Base-by-base conservation (phyloP, 495 filamentous ascomycete genomes). In the Lasiosphaeria ovina region DNA sequence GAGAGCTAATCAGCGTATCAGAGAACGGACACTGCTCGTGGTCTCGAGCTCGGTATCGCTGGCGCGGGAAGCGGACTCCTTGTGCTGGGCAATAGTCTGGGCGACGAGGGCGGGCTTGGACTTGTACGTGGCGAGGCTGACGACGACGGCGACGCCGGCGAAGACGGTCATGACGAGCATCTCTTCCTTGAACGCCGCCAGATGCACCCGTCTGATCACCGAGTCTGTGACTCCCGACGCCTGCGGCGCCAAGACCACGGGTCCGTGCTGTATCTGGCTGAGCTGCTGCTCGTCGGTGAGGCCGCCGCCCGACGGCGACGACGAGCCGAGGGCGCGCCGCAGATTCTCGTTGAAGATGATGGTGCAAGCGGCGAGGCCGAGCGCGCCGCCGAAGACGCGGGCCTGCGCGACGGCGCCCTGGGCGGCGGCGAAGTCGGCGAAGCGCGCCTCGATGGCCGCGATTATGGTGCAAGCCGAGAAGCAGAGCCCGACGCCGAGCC, bases 391-490 rank as follows among this genome's bases (percentile, higher is more conserved):
- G 32, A 87, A 75, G 7, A 86, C 79, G 1, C 85, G 77, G 35
- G 79, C 67, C 66, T 87, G 84, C 12, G 80, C 80, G 1, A 86
- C 67, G 6, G 78, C 75, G 0, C 84, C 83, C 59, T 83, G 81
- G 0, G 80, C 82, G 35, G 81, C 77, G 0, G 84, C 84, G 59
- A 74, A 63, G 53, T 86, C 82, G 31, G 65, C 64, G 54, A 72
- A 63, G 12, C 69, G 68, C 5, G 79, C 74, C 42, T 82, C 76
- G 34, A 85, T 73, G 42, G 77, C 75, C 3, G 78, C 74, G 34
- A 83, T 73, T 33, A 86, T 76, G 40, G 83, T 79, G 42, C 77
- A 68, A 5, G 79, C 75, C 0, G 79, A 78, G 31, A 84, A 73
- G 31, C 72, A 73, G 6, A 84, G 69, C 1, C 83, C 83, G 11